Conservation (phyloP, 352 stramenopile species). For the Phytophthora sojae region DNA sequence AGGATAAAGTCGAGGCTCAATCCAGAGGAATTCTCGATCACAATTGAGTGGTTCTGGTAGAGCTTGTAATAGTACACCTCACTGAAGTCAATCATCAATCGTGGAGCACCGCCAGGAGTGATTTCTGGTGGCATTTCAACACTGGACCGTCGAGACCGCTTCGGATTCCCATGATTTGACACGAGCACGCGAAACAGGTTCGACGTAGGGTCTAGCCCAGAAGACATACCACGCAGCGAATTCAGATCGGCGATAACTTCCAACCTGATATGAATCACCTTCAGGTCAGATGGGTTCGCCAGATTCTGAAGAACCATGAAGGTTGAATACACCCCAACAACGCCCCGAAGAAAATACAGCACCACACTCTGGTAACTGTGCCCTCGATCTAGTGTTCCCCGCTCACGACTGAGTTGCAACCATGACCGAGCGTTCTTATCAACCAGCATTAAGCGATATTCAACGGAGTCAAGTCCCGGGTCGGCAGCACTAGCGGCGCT, state of each 20-base stretch:
- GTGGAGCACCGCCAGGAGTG: conserved; percentile 20
- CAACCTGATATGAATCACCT: conserved; percentile 87
- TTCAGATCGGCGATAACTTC: conserved; percentile 91
- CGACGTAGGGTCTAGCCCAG: conserved; percentile 64
- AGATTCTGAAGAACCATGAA: conserved; percentile 90
- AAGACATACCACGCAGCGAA: conserved; percentile 83
- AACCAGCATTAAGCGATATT: conserved; percentile 81
- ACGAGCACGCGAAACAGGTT: conserved; percentile 90
- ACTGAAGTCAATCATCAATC: conserved; percentile 83
- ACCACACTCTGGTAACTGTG: conserved; percentile 88
- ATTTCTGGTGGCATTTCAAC: conserved; percentile 52
- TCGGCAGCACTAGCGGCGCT: conserved; percentile 41
- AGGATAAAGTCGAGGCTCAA: conserved; percentile 89
- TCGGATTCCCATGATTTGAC: conserved; percentile 71
- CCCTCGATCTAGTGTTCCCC: conserved; percentile 73
- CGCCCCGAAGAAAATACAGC: conserved; percentile 82
- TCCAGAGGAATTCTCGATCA: conserved; percentile 89
- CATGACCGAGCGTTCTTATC: conserved; percentile 80
- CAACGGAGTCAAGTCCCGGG: conserved; percentile 59
- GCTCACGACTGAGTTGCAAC: conserved; percentile 84
- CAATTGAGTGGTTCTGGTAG: conserved; percentile 91
- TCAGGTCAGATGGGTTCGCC: conserved; percentile 82
- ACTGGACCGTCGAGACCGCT: conserved; percentile 67
- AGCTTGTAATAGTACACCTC: conserved; percentile 91
- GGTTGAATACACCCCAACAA: conserved; percentile 86